Evolutionary conservation across 164 flowering plant species (phyloP), one percentile per base, ranked within the genome.

Genomic region (Buxus sempervirens): DNA sequence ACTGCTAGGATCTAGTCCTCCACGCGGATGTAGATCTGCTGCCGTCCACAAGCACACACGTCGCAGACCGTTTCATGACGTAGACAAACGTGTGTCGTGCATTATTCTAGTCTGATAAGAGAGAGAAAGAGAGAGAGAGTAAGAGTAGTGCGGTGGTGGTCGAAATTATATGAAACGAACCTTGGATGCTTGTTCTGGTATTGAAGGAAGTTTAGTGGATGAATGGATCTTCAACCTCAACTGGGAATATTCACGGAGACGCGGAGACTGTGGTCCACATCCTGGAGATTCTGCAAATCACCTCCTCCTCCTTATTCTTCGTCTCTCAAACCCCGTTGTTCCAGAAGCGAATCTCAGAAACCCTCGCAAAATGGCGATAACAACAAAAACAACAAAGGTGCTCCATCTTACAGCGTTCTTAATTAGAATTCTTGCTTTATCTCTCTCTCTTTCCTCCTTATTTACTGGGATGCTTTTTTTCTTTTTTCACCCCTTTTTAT

Each of bases 191-290:
- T 7, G 58, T 18, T 20, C 13, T 55, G 18, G 58, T n/a, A 15
- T 55, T 55, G 58, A 23, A 23, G n/a, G 18, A 1, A 1, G 58
- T n/a, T n/a, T n/a, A n/a, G n/a, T n/a, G 23, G 20, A 26, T 13
- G 18, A 51, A 78, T 82, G 83, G 80, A 82, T 76, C 72, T 80
- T n/a, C n/a, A n/a, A n/a, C n/a, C n/a, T 74, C 79, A 68, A 16
- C 57, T 68, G 45, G 75, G 77, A 69, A 68, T 70, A n/a, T 65
- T 72, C 51, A 67, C 68, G 24, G 48, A n/a, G n/a, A n/a, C 73
- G 48, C 54, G 53, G 32, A 60, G 36, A 1, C 65, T 72, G 26
- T 63, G 61, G 60, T 60, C 64, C 8, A 62, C 26, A 64, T 65
- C 58, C 18, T 54, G 59, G 23, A 19, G 32, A 15, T n/a, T n/a